Conservation (phyloP, 352 stramenopile genomes). For the Aphanomyces invadans region DNA sequence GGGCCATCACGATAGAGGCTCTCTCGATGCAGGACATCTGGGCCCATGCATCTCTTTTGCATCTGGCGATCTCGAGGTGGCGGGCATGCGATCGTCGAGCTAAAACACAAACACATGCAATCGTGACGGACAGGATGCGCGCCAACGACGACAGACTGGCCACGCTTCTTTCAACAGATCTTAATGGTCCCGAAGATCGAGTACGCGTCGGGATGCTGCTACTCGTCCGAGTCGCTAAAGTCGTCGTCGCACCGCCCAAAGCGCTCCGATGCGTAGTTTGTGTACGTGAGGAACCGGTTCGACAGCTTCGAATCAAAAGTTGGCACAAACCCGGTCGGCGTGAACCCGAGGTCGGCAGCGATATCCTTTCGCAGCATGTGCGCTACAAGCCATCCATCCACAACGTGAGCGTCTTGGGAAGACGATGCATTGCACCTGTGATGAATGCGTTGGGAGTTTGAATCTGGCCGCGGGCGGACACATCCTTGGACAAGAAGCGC, state of each 20-base stretch:
- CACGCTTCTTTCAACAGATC: too few species aligned
- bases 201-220: neutral
- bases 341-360: conserved; percentile 46
- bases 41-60: too few species aligned
- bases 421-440: conserved; percentile 30
- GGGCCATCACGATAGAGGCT: too few species aligned
- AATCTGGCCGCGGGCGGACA: conserved; percentile 37
- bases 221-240: conserved; percentile 29
- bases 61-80: too few species aligned
- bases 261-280: conserved; percentile 46
- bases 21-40: too few species aligned
- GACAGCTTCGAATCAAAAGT: conserved; percentile 58
- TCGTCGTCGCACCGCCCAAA: conserved; percentile 39
- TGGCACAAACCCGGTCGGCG: conserved; percentile 35
- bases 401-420: conserved; percentile 18
- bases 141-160: too few species aligned
- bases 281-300: conserved; percentile 54
- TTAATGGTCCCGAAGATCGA: neutral
- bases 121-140: too few species aligned
- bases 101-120: too few species aligned
- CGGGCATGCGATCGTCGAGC: too few species aligned
- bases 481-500: conserved; percentile 41
- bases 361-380: conserved; percentile 47
- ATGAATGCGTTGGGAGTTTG: conserved; percentile 45
- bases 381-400: conserved; percentile 25